Evolutionary conservation across 805 yeast genomes (phyloP), one percentile per base, ranked within the genome.

Genomic region (Ogataea pini): DNA sequence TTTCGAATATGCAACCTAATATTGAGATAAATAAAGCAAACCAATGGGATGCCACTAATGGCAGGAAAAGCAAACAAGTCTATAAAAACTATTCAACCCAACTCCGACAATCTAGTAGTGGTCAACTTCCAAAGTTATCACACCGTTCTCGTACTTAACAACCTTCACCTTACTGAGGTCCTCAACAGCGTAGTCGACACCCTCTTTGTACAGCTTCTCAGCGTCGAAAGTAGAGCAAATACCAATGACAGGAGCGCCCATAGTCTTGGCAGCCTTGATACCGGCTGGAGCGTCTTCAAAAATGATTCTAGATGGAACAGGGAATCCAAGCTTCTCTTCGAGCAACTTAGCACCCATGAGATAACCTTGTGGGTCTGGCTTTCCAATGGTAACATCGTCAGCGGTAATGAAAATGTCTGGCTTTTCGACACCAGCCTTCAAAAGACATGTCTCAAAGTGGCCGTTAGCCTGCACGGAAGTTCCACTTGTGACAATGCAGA

Each of bases 271-370:
- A 33, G 96, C 92, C 59, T 79, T 70, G 54, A 87, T 81, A 64
- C 96, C 96, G 42, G 94, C 91, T 50, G 90, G 92, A 39, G 96
- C 95, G 65, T 88, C 96, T 72, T 88, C 96, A 62, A 88, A 88
- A 43, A 85, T 90, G 36, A 87, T 83, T 47, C 71, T 75, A 59
- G 72, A 71, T 46, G 57, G 51, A 25, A 64, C 48, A 9, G 46
- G 45, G 17, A 42, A 41, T 16, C 59, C 62, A 29, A 59, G 52
- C 49, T 68, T 68, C 57, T 70, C 72, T 22, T 77, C 76, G 55
- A 76, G 68, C 36, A 73, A 57, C 8, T 34, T 41, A 66, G 79
- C 74, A 52, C 88, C 89, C 62, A 72, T 65, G 55, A 78, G 72
- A 73, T 88, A 88, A 46, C 95, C 94, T 72, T 83, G 85, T 36